Evolutionary conservation across 2,329 filamentous ascomycete species (phyloP).

Genomic region (Diaporthe sp.): DNA sequence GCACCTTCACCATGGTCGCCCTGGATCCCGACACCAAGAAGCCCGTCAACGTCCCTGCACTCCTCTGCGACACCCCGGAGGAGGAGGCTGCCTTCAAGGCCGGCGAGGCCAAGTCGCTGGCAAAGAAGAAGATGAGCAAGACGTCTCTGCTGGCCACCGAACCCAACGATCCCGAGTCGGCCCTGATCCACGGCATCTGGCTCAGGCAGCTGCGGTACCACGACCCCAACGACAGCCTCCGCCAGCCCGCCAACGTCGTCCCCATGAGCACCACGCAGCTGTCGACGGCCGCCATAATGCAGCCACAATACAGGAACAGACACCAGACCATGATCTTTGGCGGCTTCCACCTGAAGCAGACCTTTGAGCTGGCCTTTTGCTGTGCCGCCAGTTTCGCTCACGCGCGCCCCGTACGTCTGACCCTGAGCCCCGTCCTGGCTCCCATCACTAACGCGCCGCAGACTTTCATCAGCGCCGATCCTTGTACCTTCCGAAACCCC

Average conservation of each 20-base stretch:
- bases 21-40: slow-evolving; percentile 75
- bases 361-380: slow-evolving; percentile 81
- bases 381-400: slow-evolving; percentile 78
- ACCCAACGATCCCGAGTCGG: slow-evolving; percentile 76
- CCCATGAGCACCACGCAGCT: slow-evolving; percentile 69
- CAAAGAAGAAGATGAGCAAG: slow-evolving; percentile 72
- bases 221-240: slow-evolving; percentile 45
- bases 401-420: slow-evolving; percentile 58
- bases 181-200: slow-evolving; percentile 80
- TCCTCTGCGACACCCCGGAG: slow-evolving; percentile 68
- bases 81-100: slow-evolving; percentile 72
- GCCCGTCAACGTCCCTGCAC: slow-evolving; percentile 67
- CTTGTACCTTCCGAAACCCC: slow-evolving; percentile 79
- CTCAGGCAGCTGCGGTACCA: slow-evolving; percentile 73
- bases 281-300: slow-evolving; percentile 76
- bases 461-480: slow-evolving; percentile 78
- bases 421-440: too few relatives aligned
- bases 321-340: slow-evolving; percentile 85
- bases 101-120: slow-evolving; percentile 67
- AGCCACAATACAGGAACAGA: slow-evolving; percentile 60
- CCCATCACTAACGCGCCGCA: neutral
- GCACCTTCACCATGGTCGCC: slow-evolving; percentile 80
- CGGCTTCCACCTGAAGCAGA: slow-evolving; percentile 78
- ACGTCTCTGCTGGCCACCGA: slow-evolving; percentile 73
- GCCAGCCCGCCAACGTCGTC: slow-evolving; percentile 56